Base-by-base conservation (phyloP, 1,284 basidiomycete species). In the Cystobasidium slooffiae region DNA sequence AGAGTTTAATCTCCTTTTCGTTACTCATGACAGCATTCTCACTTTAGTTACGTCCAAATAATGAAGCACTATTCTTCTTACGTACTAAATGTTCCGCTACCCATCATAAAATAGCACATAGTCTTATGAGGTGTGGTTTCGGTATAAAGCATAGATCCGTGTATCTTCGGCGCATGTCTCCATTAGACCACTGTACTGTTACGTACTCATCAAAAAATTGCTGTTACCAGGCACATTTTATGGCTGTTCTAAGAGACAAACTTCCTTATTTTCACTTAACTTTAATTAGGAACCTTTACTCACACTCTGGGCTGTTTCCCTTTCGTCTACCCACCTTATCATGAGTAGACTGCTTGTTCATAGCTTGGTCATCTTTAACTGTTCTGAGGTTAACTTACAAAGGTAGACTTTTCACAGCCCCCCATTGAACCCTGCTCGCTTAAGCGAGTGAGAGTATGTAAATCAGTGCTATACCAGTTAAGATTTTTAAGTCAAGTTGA, bases 261-360 rank as follows among this genome's bases (percentile, higher is more conserved):
- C 58, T 61, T 61, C 58, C 58, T 61, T 61, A 61, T 41, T 61
- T 61, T 61, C 58, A 61, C 58, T 61, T 61, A 61, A 61, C 58
- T 61, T 61, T 53, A 22, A 53, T 78, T 80, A 75, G 76, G 79
- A 76, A 77, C 78, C 78, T 79, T 80, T 74, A 78, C 76, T 59
- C 68, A 76, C 76, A 75, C 64, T 79, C 74, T 76, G 76, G 78
- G 76, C 78, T 79, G 78, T 79, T 78, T 75, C 76, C 78, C 75
- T 79, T 67, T 78, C 63, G 78, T 76, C 78, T 75, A 67, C 67
- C 68, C 75, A 79, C 78, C 78, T 79, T 79, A 78, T 78, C 78
- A 77, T 75, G 72, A 73, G 72, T 73, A 78, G 78, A 75, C 78
- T 79, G 78, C 77, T 68, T 76, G 72, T 75, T 70, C 74, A 75